Evolutionary conservation across 1,284 basidiomycete genomes (phyloP).

Genomic region (Tilletia horrida): DNA sequence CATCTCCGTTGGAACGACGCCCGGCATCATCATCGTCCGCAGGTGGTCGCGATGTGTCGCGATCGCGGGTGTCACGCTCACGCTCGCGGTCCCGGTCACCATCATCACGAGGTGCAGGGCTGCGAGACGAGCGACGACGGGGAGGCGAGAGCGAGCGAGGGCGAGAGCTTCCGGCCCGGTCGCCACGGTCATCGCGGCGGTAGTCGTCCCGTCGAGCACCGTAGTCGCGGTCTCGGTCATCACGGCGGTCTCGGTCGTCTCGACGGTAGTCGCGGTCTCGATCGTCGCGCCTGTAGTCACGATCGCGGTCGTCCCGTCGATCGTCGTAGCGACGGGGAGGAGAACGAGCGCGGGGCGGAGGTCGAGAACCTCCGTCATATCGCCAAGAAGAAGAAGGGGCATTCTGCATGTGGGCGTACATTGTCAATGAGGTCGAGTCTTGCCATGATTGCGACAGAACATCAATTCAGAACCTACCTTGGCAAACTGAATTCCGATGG

Average conservation of each 20-base stretch:
- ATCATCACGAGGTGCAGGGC: background rate
- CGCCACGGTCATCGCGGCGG: constrained; percentile 12
- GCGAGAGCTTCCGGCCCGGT: background rate
- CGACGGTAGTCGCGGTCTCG: background rate
- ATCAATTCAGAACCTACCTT: constrained; percentile 27
- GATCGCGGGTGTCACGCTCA: background rate
- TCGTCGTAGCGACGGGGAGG: constrained; percentile 31
- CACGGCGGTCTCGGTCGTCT: background rate
- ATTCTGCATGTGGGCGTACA: constrained; percentile 20
- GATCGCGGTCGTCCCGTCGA: constrained; percentile 23
- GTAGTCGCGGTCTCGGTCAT: constrained; percentile 17
- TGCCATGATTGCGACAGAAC: background rate
- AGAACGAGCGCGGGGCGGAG: constrained; percentile 30
- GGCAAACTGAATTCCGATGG: constrained; percentile 45
- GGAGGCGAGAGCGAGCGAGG: constrained; percentile 11
- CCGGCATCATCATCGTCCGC: background rate
- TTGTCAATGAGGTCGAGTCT: background rate
- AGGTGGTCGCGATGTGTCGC: constrained; percentile 2
- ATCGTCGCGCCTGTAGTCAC: constrained; percentile 22
- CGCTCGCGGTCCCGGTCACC: constrained; percentile 11
- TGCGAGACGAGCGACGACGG: constrained; percentile 2
- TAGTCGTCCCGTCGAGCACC: constrained; percentile 1
- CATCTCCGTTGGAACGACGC: background rate
- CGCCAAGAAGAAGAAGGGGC: constrained; percentile 42
- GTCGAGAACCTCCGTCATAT: constrained; percentile 30